phyloP scores from a whole-genome alignment of 2,329 filamentous ascomycete genomes.

The Sarocladiaceae sp. region DNA sequence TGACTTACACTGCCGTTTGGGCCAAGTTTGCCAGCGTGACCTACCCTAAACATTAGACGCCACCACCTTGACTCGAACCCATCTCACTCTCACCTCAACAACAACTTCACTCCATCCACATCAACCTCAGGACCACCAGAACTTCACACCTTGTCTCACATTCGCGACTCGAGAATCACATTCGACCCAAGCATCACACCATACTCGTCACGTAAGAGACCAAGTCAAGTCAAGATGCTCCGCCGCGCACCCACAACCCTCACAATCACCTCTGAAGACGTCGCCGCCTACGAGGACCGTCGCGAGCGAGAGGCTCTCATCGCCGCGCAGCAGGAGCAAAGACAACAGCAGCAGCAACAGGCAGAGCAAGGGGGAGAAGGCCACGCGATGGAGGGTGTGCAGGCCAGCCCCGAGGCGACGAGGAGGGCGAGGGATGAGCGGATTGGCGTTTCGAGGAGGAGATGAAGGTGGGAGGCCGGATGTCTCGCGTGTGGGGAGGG shows the following conservation, averaged over 20 bases:
- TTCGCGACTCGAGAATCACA: too few relatives aligned
- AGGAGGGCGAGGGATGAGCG: conserved; percentile 30
- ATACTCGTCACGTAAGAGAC: background rate
- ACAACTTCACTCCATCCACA: too few relatives aligned
- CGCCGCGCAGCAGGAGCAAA: conserved; percentile 22
- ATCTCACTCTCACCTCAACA: too few relatives aligned
- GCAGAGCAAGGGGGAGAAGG: conserved; percentile 8
- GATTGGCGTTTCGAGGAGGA: conserved; percentile 27
- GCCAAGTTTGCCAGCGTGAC: too few relatives aligned
- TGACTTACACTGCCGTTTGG: too few relatives aligned
- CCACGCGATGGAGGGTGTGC: conserved; percentile 23
- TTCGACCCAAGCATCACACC: background rate
- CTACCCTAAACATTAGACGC: too few relatives aligned
- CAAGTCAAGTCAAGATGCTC: conserved; percentile 42
- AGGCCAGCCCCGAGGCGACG: conserved; percentile 20
- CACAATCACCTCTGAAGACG: conserved; percentile 61
- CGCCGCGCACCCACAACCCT: conserved; percentile 63
- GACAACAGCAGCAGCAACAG: conserved; percentile 14
- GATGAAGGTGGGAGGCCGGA: conserved; percentile 5
- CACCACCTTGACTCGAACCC: too few relatives aligned
- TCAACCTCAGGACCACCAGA: too few relatives aligned
- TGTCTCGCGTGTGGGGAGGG: background rate
- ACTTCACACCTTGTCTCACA: too few relatives aligned
- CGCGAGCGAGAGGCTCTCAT: conserved; percentile 37
- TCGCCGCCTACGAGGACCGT: conserved; percentile 63